Conservation (phyloP, 495 filamentous ascomycete genomes). For the Talaromyces nanjingensis region DNA sequence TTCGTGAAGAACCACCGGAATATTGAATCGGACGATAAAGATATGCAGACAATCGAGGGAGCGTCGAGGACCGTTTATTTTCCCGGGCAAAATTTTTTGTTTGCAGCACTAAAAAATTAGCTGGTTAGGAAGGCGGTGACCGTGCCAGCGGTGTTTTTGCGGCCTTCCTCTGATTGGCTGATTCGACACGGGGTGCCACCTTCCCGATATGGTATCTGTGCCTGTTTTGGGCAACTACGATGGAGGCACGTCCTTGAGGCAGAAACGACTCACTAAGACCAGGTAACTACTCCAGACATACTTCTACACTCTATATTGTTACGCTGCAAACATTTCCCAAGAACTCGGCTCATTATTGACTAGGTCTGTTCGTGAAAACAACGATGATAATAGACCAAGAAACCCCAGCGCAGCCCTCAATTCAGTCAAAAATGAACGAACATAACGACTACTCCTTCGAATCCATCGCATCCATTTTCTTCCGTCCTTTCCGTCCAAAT, state of each 20-base stretch:
- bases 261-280: background rate
- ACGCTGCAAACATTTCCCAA: background rate
- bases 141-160: background rate
- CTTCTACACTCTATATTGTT: background rate
- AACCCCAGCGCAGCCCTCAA: background rate
- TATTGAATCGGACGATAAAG: background rate
- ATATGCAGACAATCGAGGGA: background rate
- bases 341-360: background rate
- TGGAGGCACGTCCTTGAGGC: background rate
- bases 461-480: background rate
- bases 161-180: background rate
- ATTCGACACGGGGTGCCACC: background rate
- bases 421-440: background rate
- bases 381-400: background rate
- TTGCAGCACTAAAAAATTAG: background rate
- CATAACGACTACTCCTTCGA: background rate
- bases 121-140: slow-evolving; percentile 1
- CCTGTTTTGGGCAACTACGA: background rate
- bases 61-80: background rate
- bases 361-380: background rate
- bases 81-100: background rate
- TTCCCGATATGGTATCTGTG: background rate
- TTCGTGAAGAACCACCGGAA: background rate
- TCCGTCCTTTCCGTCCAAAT: background rate
- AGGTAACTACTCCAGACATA: background rate